Evolutionary conservation across 1,139 yeast genomes (phyloP).

Genomic region (Candida sp.): DNA sequence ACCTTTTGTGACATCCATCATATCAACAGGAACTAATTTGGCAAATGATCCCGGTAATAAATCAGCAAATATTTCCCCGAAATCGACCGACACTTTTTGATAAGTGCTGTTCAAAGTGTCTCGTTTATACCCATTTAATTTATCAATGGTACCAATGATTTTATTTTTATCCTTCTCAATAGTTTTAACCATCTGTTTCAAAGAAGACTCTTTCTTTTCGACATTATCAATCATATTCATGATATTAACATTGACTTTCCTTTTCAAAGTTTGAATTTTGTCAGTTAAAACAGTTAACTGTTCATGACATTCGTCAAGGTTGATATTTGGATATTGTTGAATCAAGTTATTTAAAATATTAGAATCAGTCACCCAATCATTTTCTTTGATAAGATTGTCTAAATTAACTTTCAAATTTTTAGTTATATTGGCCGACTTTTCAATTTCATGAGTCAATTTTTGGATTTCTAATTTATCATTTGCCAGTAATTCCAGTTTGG

Average conservation of each 20-base stretch:
- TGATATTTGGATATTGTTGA: conserved; percentile 58
- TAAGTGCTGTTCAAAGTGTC: conserved; percentile 83
- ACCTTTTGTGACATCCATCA: conserved; percentile 84
- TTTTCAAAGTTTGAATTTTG: conserved; percentile 69
- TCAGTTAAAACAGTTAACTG: conserved; percentile 58
- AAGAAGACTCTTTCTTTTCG: conserved; percentile 79
- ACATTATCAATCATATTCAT: conserved; percentile 95
- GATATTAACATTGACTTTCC: conserved; percentile 83
- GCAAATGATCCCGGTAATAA: conserved; percentile 89
- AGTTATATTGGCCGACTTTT: conserved; percentile 47
- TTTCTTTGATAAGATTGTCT: conserved; percentile 48
- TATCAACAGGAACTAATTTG: conserved; percentile 78
- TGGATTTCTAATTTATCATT: conserved; percentile 56
- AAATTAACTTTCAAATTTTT: conserved; percentile 41
- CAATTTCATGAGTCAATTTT: conserved; percentile 62
- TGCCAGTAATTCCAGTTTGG: conserved; percentile 49
- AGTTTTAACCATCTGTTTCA: conserved; percentile 79
- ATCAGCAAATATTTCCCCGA: conserved; percentile 91
- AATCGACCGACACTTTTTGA: conserved; percentile 80
- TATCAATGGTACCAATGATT: conserved; percentile 85
- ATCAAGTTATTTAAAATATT: conserved; percentile 52
- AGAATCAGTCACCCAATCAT: conserved; percentile 73
- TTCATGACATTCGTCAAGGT: conserved; percentile 59
- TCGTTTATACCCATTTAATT: conserved; percentile 82
- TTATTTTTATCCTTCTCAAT: conserved; percentile 89